Percentiles rank a stretch among this genome's conserved stretches.
Conservation (phyloP, 2,329 filamentous ascomycete species). For the Curvularia sp. region DNA sequence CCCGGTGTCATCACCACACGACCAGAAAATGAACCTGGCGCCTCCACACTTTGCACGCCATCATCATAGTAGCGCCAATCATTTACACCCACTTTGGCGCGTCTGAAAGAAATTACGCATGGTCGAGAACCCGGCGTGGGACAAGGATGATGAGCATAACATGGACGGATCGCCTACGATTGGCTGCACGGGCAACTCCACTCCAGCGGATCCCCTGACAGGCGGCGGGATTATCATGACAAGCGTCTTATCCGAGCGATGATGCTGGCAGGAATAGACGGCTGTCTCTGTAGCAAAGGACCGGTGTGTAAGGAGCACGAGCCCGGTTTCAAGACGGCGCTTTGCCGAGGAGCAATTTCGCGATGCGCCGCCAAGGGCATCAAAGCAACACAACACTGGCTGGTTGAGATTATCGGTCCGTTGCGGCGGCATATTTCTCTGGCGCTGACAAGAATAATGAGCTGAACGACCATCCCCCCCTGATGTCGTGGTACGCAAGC, state of each 20-base stretch:
- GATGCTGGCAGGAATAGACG: constrained; percentile 25
- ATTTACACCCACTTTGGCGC: constrained; percentile 35
- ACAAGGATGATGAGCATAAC: constrained; percentile 21
- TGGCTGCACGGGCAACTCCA: constrained; percentile 34
- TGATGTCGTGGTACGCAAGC: constrained; percentile 5
- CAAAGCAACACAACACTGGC: constrained; percentile 31
- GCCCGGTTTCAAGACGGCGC: constrained; percentile 37
- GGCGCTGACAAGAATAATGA: constrained; percentile 7
- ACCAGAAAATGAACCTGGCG: constrained; percentile 34
- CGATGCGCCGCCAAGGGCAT: constrained; percentile 35
- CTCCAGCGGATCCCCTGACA: constrained; percentile 36
- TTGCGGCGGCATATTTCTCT: constrained; percentile 9
- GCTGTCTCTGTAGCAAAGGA: constrained; percentile 34
- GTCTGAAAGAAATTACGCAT: constrained; percentile 48
- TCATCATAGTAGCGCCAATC: constrained; percentile 39
- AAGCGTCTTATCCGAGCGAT: constrained; percentile 26
- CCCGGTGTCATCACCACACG: constrained; percentile 29
- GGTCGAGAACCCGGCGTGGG: constrained; percentile 32
- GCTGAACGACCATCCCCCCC: neutral
- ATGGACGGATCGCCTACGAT: constrained; percentile 23
- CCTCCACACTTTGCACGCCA: constrained; percentile 32
- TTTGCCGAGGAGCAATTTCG: constrained; percentile 42
- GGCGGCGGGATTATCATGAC: constrained; percentile 20
- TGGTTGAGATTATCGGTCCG: constrained; percentile 28
- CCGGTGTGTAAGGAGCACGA: constrained; percentile 29